A percentile compares a stretch with the other conserved stretches of the same genome.
phyloP scores from a whole-genome alignment of 2,329 filamentous ascomycete species.

The Colletotrichum costaricense region DNA sequence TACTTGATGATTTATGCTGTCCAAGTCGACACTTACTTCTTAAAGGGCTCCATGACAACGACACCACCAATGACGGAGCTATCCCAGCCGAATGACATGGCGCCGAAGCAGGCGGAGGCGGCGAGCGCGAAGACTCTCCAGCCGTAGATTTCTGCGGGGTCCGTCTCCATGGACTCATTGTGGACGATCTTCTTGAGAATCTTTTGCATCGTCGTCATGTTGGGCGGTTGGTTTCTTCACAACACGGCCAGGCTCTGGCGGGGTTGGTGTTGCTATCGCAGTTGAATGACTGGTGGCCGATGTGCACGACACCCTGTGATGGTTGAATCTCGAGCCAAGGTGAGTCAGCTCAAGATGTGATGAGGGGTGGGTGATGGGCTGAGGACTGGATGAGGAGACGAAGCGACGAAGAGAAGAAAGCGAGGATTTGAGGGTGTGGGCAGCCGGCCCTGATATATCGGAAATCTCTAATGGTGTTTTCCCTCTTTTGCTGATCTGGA shows the following conservation, averaged over 20 bases:
- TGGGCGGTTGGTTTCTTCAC: slow-evolving; percentile 20
- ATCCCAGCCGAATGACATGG: slow-evolving; percentile 69
- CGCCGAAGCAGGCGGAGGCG: slow-evolving; percentile 63
- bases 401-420: slow-evolving; percentile 19
- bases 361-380: background rate
- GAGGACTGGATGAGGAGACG: background rate
- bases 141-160: slow-evolving; percentile 76
- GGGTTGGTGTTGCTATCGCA: slow-evolving; percentile 23
- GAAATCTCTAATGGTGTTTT: slow-evolving; percentile 19
- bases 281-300: background rate
- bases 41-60: slow-evolving; percentile 68
- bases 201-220: slow-evolving; percentile 32
- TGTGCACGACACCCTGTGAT: slow-evolving; percentile 15
- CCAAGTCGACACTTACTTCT: slow-evolving; percentile 50
- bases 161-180: slow-evolving; percentile 71
- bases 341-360: background rate
- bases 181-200: slow-evolving; percentile 57
- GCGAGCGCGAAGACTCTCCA: slow-evolving; percentile 75
- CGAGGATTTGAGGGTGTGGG: background rate
- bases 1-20: too few relatives aligned
- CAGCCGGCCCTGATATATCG: slow-evolving; percentile 29
- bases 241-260: slow-evolving; percentile 33
- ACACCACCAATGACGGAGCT: slow-evolving; percentile 77
- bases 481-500: slow-evolving; percentile 5
- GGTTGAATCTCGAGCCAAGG: slow-evolving; percentile 22